Evolutionary conservation across 768 basidiomycete genomes (phyloP).

Genomic region (Porpolomopsis calyptriformis): DNA sequence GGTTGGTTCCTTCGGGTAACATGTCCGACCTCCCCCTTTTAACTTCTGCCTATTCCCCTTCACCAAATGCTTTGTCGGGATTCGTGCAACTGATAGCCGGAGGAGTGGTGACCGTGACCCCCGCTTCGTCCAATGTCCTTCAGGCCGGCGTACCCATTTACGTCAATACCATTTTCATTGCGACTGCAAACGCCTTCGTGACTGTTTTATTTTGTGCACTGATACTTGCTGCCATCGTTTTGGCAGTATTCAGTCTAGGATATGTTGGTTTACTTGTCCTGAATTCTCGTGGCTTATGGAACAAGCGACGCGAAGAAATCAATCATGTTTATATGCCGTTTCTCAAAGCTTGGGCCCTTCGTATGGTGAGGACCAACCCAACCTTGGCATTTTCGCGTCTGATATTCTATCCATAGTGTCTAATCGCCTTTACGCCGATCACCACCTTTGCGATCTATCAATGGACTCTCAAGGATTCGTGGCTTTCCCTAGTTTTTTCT

Average conservation of each 20-base stretch:
- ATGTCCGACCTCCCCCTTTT: not conserved
- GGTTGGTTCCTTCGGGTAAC: not conserved
- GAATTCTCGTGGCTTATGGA: constrained; percentile 16
- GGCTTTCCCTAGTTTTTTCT: constrained; percentile 73
- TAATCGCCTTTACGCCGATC: constrained; percentile 61
- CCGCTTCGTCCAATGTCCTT: constrained; percentile 52
- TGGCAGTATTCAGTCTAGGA: constrained; percentile 40
- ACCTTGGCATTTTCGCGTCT: not conserved
- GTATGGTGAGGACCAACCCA: constrained; percentile 40
- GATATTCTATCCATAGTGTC: constrained; percentile 29
- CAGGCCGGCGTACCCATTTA: constrained; percentile 78
- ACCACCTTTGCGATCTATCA: constrained; percentile 77
- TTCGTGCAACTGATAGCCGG: constrained; percentile 12
- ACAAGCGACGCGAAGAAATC: constrained; percentile 12
- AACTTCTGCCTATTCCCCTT: not conserved
- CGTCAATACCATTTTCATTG: constrained; percentile 65
- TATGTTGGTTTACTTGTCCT: constrained; percentile 34
- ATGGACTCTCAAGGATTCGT: constrained; percentile 85
- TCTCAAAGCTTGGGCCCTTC: constrained; percentile 50
- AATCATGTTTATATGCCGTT: constrained; percentile 34
- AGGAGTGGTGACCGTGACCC: constrained; percentile 57
- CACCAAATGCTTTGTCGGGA: not conserved
- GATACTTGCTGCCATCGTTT: constrained; percentile 51
- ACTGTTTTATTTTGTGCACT: constrained; percentile 72
- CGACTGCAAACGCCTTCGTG: constrained; percentile 83